Evolutionary conservation across 2,329 filamentous ascomycete species (phyloP).

Genomic region (Phialophora tarda): DNA sequence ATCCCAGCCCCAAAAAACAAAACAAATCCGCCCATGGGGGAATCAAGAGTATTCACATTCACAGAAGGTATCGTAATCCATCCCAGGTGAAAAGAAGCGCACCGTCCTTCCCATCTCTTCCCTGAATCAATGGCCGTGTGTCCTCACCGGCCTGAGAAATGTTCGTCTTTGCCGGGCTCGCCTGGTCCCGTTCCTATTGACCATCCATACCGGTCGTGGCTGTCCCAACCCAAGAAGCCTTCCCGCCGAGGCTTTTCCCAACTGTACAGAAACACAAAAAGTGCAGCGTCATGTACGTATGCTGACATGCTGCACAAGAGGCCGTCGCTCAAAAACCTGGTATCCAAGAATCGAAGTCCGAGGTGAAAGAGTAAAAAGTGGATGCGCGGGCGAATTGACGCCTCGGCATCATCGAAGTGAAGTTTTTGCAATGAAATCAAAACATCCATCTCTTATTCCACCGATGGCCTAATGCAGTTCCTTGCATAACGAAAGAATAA

Average conservation of each 20-base stretch:
- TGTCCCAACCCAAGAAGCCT: background rate
- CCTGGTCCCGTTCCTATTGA: background rate
- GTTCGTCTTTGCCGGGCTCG: background rate
- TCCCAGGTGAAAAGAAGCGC: background rate
- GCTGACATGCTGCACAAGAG: slow-evolving; percentile 1
- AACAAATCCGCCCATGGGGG: slow-evolving; percentile 7
- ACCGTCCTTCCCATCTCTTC: background rate
- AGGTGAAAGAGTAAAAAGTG: background rate
- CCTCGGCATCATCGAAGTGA: background rate
- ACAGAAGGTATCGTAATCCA: slow-evolving; percentile 4
- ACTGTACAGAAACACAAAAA: background rate
- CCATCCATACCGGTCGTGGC: background rate
- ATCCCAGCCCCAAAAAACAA: background rate
- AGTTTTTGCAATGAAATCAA: background rate
- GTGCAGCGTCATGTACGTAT: slow-evolving; percentile 3
- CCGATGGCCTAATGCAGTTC: background rate
- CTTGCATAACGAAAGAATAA: background rate
- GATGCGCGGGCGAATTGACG: background rate
- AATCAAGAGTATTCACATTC: slow-evolving; percentile 3
- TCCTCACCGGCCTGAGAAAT: background rate
- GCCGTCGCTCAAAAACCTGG: background rate
- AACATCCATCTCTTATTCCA: background rate
- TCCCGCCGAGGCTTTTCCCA: background rate
- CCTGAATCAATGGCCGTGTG: background rate
- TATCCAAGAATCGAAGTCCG: background rate